Conservation (phyloP, 1,139 yeast genomes). For the Candida freyschussii region DNA sequence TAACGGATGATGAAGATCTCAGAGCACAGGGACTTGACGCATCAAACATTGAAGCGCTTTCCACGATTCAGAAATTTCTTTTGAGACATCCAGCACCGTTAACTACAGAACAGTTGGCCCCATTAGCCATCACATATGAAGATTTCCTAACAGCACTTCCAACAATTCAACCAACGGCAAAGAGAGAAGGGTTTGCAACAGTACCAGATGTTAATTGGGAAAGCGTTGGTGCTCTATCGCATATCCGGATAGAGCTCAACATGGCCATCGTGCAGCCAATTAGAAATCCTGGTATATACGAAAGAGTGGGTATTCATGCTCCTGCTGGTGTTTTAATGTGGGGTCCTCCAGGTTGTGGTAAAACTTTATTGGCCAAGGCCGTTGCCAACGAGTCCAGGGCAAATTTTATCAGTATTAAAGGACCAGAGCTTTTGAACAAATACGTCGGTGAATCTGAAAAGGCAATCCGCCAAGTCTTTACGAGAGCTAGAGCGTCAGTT, state of each 20-base stretch:
- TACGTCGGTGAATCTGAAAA: constrained; percentile 96
- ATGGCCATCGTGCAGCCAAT: constrained; percentile 98
- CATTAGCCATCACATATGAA: constrained; percentile 66
- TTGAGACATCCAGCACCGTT: constrained; percentile 74
- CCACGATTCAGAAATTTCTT: constrained; percentile 72
- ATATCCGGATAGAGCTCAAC: constrained; percentile 82
- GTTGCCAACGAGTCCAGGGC: constrained; percentile 97
- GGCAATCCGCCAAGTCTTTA: constrained; percentile 92
- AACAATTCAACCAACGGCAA: constrained; percentile 93
- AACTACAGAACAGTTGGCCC: constrained; percentile 66
- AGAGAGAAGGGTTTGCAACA: constrained; percentile 97
- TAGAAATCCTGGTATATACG: constrained; percentile 83
- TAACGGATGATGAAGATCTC: constrained; percentile 24
- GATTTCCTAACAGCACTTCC: constrained; percentile 88
- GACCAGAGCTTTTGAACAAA: constrained; percentile 90
- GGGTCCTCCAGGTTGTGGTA: constrained; percentile 99
- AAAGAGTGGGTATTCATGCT: constrained; percentile 89
- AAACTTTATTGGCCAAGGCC: constrained; percentile 90
- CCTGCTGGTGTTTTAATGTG: constrained; percentile 96
- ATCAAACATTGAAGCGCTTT: constrained; percentile 28
- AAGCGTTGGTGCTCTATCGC: constrained; percentile 83
- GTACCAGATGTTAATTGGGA: constrained; percentile 98
- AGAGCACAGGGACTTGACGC: constrained; percentile 9
- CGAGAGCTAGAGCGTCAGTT: constrained; percentile 87
- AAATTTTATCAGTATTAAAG: constrained; percentile 89